Conservation (phyloP, 106 monocot species). For the Dendrobium catenatum region DNA sequence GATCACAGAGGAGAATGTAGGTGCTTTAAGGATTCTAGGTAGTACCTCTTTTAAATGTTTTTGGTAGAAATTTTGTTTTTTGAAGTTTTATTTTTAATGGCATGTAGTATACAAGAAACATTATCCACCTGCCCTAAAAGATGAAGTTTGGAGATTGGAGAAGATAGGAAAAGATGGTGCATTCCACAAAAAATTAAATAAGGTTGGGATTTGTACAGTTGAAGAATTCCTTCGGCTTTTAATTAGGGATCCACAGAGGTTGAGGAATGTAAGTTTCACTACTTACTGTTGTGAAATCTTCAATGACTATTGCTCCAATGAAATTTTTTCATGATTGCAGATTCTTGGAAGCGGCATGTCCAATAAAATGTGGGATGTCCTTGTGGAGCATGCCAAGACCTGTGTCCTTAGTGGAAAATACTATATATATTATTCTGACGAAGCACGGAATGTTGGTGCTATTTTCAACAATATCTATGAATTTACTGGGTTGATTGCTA, state of each 20-base stretch:
- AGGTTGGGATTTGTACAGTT: conserved; percentile 39
- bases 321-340: conserved; percentile 16
- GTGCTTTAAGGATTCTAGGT: not conserved
- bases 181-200: conserved; percentile 56
- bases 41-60: not conserved
- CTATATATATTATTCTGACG: conserved; percentile 62
- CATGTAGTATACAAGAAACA: conserved; percentile 41
- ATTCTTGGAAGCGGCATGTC: conserved; percentile 61
- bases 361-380: conserved; percentile 42
- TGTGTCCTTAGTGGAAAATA: conserved; percentile 53
- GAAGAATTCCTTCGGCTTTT: conserved; percentile 56
- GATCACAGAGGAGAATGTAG: conserved; percentile 54
- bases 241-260: conserved; percentile 37
- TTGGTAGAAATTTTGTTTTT: conserved; percentile 3
- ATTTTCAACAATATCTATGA: conserved; percentile 67
- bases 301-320: not conserved
- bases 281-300: not conserved
- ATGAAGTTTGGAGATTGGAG: conserved; percentile 64
- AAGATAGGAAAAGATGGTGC: conserved; percentile 69
- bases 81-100: not conserved
- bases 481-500: conserved; percentile 51
- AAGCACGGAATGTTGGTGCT: conserved; percentile 42
- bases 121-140: conserved; percentile 53
- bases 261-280: conserved; percentile 38
- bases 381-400: conserved; percentile 64